Evolutionary conservation across 164 flowering plant species (phyloP).

Genomic region (Amborella trichopoda): DNA sequence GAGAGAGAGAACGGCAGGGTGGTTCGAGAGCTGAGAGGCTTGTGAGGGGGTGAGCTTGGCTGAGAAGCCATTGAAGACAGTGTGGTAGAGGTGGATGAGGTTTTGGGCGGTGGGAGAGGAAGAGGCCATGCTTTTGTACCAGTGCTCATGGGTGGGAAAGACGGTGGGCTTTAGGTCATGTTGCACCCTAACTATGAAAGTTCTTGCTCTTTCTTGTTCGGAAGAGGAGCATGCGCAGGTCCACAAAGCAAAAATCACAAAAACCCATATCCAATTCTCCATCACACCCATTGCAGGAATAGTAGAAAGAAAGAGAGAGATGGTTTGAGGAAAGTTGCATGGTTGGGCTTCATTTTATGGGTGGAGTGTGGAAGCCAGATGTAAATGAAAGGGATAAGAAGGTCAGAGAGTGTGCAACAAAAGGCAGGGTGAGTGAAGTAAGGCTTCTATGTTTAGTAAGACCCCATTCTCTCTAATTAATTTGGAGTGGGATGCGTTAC

Average conservation of each 20-base stretch:
- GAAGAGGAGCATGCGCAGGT: slow-evolving; percentile 2
- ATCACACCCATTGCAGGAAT: too few relatives aligned
- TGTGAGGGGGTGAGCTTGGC: slow-evolving; percentile 22
- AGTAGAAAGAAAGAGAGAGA: too few relatives aligned
- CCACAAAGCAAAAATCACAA: slow-evolving; percentile 7
- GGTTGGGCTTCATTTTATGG: too few relatives aligned
- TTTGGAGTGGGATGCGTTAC: too few relatives aligned
- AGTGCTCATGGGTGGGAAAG: slow-evolving; percentile 24
- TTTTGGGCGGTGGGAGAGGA: slow-evolving; percentile 22
- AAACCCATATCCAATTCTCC: neutral
- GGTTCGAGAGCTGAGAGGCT: slow-evolving; percentile 13
- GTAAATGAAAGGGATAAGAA: too few relatives aligned
- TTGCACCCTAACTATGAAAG: slow-evolving; percentile 31
- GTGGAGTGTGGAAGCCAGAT: too few relatives aligned
- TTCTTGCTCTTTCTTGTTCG: slow-evolving; percentile 1
- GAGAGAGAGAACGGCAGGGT: slow-evolving; percentile 18
- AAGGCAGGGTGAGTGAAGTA: too few relatives aligned
- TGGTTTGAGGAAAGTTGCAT: too few relatives aligned
- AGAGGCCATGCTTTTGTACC: too few relatives aligned
- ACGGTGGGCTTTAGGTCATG: slow-evolving; percentile 30
- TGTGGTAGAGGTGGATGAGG: slow-evolving; percentile 24
- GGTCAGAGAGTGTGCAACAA: too few relatives aligned
- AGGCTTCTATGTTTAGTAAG: too few relatives aligned
- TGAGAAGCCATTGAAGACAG: slow-evolving; percentile 45
- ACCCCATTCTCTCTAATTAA: too few relatives aligned